phyloP scores from a whole-genome alignment of 2,329 filamentous ascomycete species.

The Calonectria naviculata region DNA sequence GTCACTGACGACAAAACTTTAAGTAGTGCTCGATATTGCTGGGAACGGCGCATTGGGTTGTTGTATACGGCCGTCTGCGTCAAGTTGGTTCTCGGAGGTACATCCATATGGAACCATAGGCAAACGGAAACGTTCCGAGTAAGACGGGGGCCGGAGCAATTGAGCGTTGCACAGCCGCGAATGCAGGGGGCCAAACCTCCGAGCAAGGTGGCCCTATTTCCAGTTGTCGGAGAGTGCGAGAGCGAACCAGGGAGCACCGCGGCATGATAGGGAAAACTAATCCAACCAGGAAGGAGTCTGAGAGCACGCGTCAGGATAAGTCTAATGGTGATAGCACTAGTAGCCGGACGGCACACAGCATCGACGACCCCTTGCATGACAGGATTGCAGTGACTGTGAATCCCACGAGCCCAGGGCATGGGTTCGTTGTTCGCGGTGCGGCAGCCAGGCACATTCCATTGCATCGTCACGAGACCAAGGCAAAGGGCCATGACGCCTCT shows the following conservation, averaged over 20 bases:
- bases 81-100: not conserved
- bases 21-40: not conserved
- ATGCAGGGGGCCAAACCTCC: not conserved
- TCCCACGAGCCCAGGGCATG: not conserved
- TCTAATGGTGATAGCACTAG: not conserved
- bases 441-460: not conserved
- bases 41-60: not conserved
- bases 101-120: not conserved
- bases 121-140: slow-evolving; percentile 2
- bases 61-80: not conserved
- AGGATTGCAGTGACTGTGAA: not conserved
- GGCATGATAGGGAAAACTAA: not conserved
- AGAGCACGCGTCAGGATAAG: not conserved
- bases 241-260: not conserved
- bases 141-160: not conserved
- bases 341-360: not conserved
- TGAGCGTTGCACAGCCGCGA: not conserved
- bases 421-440: not conserved
- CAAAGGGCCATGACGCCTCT: not conserved
- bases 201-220: not conserved
- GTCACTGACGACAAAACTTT: not conserved
- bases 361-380: not conserved
- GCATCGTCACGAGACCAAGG: not conserved
- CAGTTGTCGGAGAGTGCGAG: not conserved
- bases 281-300: not conserved